A percentile compares a stretch with the other conserved stretches of the same genome.
phyloP scores from a whole-genome alignment of 306 rosid genomes.

The Prinsepia uniflora region DNA sequence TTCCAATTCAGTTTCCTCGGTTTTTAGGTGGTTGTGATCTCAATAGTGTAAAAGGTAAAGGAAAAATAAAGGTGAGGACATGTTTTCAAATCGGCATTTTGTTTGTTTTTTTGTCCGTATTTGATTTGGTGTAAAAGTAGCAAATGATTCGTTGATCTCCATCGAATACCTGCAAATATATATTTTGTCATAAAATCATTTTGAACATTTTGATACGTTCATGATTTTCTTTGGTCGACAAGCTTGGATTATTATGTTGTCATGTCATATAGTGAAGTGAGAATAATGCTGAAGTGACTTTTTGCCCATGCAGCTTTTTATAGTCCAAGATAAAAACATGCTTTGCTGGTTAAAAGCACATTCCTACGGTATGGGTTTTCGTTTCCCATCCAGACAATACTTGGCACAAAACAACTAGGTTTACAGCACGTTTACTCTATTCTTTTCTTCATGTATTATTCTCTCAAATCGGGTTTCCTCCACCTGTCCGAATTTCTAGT shows the following conservation, averaged over 20 bases:
- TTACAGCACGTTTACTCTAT: conserved; percentile 37
- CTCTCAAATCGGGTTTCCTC: conserved; percentile 31
- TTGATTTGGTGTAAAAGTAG: conserved; percentile 8
- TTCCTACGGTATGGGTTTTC: conserved; percentile 13
- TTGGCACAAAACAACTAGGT: conserved; percentile 18
- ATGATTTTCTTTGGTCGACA: not conserved
- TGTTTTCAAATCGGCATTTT: not conserved
- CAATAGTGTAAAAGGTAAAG: not conserved
- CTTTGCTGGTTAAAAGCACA: not conserved
- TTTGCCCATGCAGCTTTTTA: not conserved
- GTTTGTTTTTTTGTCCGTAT: not conserved
- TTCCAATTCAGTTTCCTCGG: not conserved
- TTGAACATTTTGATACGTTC: no score
- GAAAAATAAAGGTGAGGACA: not conserved
- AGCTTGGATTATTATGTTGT: not conserved
- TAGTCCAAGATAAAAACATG: not conserved
- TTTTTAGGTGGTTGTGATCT: conserved; percentile 11
- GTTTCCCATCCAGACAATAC: conserved; percentile 1
- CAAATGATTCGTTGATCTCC: not conserved
- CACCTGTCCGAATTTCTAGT: conserved; percentile 52
- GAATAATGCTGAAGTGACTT: not conserved
- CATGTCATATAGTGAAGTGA: not conserved
- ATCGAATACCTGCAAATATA: no score
- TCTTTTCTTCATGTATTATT: conserved; percentile 53
- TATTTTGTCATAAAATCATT: not conserved